Evolutionary conservation across 805 yeast species (phyloP).

Genomic region (Nakazawaea wyomingensis): DNA sequence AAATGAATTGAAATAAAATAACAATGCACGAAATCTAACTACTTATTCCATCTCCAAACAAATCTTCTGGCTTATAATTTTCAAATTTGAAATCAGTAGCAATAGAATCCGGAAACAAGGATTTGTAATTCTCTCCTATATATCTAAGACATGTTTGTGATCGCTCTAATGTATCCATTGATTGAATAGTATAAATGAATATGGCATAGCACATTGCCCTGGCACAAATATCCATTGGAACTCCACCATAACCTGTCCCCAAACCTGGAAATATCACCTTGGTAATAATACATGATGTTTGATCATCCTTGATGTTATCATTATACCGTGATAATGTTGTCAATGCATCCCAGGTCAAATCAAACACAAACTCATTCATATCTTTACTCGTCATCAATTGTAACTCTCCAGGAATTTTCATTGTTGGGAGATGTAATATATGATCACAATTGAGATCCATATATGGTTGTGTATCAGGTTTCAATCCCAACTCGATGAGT

Average conservation of each 20-base stretch:
- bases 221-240: slow-evolving; percentile 27
- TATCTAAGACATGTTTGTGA: not conserved
- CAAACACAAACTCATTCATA: slow-evolving; percentile 26
- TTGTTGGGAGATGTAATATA: slow-evolving; percentile 34
- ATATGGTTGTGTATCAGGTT: slow-evolving; percentile 21
- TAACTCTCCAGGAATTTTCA: slow-evolving; percentile 31
- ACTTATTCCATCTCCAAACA: too few species aligned
- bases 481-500: slow-evolving; percentile 24
- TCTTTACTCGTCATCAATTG: slow-evolving; percentile 5
- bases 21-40: too few species aligned
- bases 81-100: not conserved
- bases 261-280: slow-evolving; percentile 20
- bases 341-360: slow-evolving; percentile 32
- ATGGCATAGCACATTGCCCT: slow-evolving; percentile 23
- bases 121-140: not conserved
- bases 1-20: too few species aligned
- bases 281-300: slow-evolving; percentile 19
- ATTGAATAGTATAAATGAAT: not conserved
- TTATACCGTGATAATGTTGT: slow-evolving; percentile 17
- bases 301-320: slow-evolving; percentile 2
- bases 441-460: slow-evolving; percentile 22
- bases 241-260: slow-evolving; percentile 29
- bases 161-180: not conserved
- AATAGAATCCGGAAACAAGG: not conserved
- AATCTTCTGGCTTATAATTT: not conserved